Base-by-base conservation (phyloP, 805 yeast genomes). In the Citeromyces nyonsensis region DNA sequence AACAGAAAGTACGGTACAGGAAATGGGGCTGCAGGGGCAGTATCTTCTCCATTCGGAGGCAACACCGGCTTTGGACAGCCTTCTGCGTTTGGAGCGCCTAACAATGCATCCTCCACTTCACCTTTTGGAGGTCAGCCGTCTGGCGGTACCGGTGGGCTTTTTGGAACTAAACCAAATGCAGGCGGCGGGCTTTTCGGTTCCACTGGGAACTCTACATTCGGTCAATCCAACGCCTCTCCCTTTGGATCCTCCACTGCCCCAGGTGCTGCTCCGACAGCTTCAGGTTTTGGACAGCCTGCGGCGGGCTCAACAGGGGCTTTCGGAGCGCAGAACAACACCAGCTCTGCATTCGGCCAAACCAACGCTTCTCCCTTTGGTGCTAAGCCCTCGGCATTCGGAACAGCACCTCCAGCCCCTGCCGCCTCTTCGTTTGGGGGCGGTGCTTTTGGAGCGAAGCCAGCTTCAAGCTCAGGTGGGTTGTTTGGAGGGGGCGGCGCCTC, bases 1-100 rank as follows among this genome's bases (percentile, higher is more conserved):
- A 71, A 70, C 34, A 65, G 91, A 47, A 65, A 71, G 38, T 71
- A 40, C 39, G 86, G 82, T 10, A 70, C 59, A 10, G 31, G 22
- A n/a, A 24, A 11, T 14, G 18, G 24, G 13, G 12, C 29, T 14
- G 24, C 13, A 30, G 38, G 38, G 4, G 18, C 29, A 6, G 26
- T 29, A 4, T 8, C 18, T 5, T 34, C 36, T 3, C 34, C 36
- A 10, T 34, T 34, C 15, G 52, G 52, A 13, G 49, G 41, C 37
- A 37, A 32, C 32, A 27, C 29, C 13, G 29, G 29, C 10, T 27
- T 27, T 27, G 29, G 29, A 27, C 22, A 18, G 22, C 22, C 22
- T 7, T 18, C 22, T 18, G 22, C 22, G 28, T 32, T 20, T 30
- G 38, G 38, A 4, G 28, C 37, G 3, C 12, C 31, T 18, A 33